phyloP scores from a whole-genome alignment of 805 yeast genomes.

The Yarrowia hollandica region DNA sequence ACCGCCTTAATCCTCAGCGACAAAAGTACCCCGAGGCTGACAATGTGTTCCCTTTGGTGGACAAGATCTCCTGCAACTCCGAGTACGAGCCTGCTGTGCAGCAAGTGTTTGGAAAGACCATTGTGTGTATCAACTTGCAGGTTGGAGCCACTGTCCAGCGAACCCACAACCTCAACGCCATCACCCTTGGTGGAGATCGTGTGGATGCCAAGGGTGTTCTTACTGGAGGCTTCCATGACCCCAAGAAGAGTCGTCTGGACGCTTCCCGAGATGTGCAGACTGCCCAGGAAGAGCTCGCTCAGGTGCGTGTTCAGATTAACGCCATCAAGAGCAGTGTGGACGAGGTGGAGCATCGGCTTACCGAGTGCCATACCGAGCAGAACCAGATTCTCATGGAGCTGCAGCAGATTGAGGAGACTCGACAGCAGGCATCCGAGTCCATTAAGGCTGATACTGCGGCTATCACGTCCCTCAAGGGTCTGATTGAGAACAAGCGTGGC shows the following conservation, averaged over 20 bases:
- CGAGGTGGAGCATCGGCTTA: slow-evolving; percentile 53
- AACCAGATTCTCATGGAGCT: slow-evolving; percentile 35
- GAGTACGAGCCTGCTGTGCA: slow-evolving; percentile 63
- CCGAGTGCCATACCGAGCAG: slow-evolving; percentile 50
- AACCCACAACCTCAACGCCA: slow-evolving; percentile 62
- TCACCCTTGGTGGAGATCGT: slow-evolving; percentile 90
- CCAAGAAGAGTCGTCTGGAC: slow-evolving; percentile 67
- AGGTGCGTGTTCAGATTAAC: slow-evolving; percentile 46
- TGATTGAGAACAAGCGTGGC: slow-evolving; percentile 1
- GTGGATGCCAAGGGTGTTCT: slow-evolving; percentile 81
- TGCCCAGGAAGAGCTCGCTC: slow-evolving; percentile 46
- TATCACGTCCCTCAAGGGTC: background rate
- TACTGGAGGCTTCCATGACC: slow-evolving; percentile 84
- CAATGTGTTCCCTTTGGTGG: slow-evolving; percentile 63
- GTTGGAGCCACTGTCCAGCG: slow-evolving; percentile 69
- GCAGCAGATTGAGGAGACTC: slow-evolving; percentile 31
- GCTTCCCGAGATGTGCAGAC: slow-evolving; percentile 57
- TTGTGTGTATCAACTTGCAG: slow-evolving; percentile 70
- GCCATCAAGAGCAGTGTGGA: slow-evolving; percentile 12
- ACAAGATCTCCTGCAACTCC: slow-evolving; percentile 64
- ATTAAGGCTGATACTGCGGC: background rate
- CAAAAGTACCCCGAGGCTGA: slow-evolving; percentile 60
- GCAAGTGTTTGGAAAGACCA: slow-evolving; percentile 78
- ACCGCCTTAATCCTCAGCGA: slow-evolving; percentile 54
- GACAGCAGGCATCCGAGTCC: background rate